Percentiles rank a stretch among this genome's conserved stretches.
Evolutionary conservation across 805 yeast genomes (phyloP).

Genomic region (Citeromyces nyonsensis): DNA sequence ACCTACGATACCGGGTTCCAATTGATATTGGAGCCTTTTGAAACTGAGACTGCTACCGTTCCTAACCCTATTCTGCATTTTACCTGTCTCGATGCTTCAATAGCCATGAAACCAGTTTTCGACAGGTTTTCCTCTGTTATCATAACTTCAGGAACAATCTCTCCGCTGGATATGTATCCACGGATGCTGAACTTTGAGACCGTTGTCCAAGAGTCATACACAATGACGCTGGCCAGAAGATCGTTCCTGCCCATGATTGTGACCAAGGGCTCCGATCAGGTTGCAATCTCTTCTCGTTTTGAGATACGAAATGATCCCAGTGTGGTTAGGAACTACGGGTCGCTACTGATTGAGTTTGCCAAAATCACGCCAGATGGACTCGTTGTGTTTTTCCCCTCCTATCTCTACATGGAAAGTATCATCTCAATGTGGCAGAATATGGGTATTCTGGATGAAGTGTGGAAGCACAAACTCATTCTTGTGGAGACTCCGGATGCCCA

Average conservation of each 20-base stretch:
- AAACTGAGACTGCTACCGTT: slow-evolving; percentile 83
- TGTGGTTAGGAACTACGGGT: slow-evolving; percentile 93
- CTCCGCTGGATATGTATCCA: slow-evolving; percentile 98
- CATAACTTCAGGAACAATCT: slow-evolving; percentile 94
- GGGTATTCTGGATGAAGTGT: slow-evolving; percentile 96
- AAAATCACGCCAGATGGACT: slow-evolving; percentile 96
- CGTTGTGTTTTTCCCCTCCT: slow-evolving; percentile 95
- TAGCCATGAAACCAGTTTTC: slow-evolving; percentile 93
- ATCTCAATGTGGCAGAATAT: slow-evolving; percentile 98
- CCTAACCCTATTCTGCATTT: slow-evolving; percentile 92
- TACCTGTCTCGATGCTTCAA: slow-evolving; percentile 93
- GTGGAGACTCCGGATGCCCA: slow-evolving; percentile 99
- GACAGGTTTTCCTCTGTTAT: slow-evolving; percentile 86
- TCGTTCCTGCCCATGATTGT: slow-evolving; percentile 92
- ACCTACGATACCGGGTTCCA: slow-evolving; percentile 92
- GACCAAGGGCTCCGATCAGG: slow-evolving; percentile 96
- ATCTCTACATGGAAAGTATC: slow-evolving; percentile 94
- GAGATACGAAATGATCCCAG: slow-evolving; percentile 97
- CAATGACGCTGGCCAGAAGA: slow-evolving; percentile 88
- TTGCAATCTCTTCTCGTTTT: slow-evolving; percentile 88
- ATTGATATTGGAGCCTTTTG: slow-evolving; percentile 88
- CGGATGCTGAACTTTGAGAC: slow-evolving; percentile 90
- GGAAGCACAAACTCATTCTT: slow-evolving; percentile 89
- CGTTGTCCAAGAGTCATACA: slow-evolving; percentile 84
- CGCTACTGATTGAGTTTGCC: slow-evolving; percentile 79